Conservation (phyloP, 352 stramenopile genomes). For the Pythium myriotylum region DNA sequence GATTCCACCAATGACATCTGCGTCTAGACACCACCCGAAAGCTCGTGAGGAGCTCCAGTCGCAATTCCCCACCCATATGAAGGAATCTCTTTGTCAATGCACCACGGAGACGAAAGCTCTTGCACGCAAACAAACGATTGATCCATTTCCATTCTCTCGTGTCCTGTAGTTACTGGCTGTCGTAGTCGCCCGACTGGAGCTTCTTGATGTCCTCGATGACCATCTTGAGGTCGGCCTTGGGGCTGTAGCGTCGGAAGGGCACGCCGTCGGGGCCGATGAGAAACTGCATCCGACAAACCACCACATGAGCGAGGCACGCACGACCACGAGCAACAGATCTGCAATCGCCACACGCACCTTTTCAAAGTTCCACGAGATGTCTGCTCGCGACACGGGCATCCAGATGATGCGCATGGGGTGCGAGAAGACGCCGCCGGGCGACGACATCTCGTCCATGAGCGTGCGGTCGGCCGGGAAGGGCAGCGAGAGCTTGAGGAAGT, state of each 20-base stretch:
- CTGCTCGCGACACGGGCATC: slow-evolving; percentile 80
- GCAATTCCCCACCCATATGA: too few relatives aligned
- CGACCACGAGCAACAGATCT: too few relatives aligned
- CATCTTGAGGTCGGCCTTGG: slow-evolving; percentile 65
- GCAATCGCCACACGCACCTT: slow-evolving; percentile 40
- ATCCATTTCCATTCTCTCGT: too few relatives aligned
- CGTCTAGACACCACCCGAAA: slow-evolving; percentile 16
- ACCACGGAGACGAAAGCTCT: too few relatives aligned
- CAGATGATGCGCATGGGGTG: slow-evolving; percentile 85
- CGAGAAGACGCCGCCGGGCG: slow-evolving; percentile 74
- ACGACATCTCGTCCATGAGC: slow-evolving; percentile 80
- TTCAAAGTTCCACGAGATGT: slow-evolving; percentile 87
- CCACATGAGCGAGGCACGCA: not conserved
- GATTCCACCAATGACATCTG: not conserved
- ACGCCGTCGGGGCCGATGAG: slow-evolving; percentile 75
- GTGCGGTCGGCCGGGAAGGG: slow-evolving; percentile 74
- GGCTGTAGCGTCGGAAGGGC: slow-evolving; percentile 81
- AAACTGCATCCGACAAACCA: slow-evolving; percentile 44
- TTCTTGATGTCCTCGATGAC: slow-evolving; percentile 72
- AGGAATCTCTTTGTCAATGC: not conserved
- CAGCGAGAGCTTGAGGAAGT: slow-evolving; percentile 73
- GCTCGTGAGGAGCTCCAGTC: too few relatives aligned
- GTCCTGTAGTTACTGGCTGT: slow-evolving; percentile 15
- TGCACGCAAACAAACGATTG: too few relatives aligned
- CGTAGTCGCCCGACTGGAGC: slow-evolving; percentile 42